These are phyloP conservation scores for Aegilops longissima DNA, from an alignment of 176 grass and related monocot species.

Conservation along the genomic window DNA sequence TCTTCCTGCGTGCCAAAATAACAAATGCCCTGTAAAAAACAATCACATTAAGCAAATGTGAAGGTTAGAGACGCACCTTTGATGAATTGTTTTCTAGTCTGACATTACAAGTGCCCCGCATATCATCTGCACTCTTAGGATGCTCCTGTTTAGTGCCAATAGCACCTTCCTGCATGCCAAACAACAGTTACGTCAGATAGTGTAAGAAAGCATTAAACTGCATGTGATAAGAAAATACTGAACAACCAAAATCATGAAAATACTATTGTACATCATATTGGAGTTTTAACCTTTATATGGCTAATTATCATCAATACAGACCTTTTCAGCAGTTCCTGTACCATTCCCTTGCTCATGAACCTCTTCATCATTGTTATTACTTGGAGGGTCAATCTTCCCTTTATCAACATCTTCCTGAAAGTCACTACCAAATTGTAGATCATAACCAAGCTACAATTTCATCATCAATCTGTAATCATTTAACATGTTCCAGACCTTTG, in stretches of 20 bases:
- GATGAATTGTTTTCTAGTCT: slow-evolving; percentile 4
- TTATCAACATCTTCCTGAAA: background rate
- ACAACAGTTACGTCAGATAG: background rate
- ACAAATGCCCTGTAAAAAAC: no score
- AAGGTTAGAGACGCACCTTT: background rate
- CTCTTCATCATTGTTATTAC: background rate
- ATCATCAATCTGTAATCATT: background rate
- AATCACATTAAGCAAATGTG: background rate
- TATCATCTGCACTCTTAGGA: slow-evolving; percentile 13
- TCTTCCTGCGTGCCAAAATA: slow-evolving; percentile 26
- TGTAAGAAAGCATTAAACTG: background rate
- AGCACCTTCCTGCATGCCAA: slow-evolving; percentile 4
- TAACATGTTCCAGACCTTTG: background rate
- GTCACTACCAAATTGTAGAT: background rate
- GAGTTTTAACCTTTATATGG: background rate
- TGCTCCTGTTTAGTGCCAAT: background rate
- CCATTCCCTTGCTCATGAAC: background rate
- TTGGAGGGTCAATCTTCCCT: background rate
- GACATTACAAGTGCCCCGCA: background rate
- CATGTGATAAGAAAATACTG: background rate
- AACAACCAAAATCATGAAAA: no score
- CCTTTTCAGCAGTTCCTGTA: slow-evolving; percentile 11
- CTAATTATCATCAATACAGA: background rate
- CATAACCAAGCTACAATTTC: background rate
- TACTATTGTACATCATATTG: background rate